Percentiles rank a stretch among this genome's conserved stretches.
Conservation (phyloP, 179 eudicot species). For the Kewa caespitosa region DNA sequence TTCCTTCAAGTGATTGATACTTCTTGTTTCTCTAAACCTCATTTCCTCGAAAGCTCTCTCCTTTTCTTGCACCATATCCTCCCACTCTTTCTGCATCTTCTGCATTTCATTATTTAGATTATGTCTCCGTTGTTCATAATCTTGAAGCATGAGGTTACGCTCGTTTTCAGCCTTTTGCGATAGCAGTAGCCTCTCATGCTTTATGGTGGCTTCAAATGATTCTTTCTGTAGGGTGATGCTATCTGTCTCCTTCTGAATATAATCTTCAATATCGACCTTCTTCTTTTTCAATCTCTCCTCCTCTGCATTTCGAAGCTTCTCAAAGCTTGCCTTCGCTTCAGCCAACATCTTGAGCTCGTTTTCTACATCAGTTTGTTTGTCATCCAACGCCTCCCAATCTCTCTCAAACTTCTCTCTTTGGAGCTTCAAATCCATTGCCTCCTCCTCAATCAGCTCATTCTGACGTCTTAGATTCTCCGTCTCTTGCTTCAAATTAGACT, state of each 20-base stretch:
- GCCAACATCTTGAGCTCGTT: constrained; percentile 43
- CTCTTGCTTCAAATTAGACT: constrained; percentile 61
- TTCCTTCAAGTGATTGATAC: constrained; percentile 48
- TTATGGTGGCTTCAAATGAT: constrained; percentile 67
- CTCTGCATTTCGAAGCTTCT: constrained; percentile 41
- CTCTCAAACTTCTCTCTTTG: constrained; percentile 76
- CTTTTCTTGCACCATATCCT: constrained; percentile 48
- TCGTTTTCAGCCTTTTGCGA: constrained; percentile 53
- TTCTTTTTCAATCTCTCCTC: constrained; percentile 61
- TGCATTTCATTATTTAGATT: constrained; percentile 55
- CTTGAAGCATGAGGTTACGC: constrained; percentile 46
- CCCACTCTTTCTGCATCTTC: constrained; percentile 55
- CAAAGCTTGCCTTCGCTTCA: constrained; percentile 50
- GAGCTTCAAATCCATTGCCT: constrained; percentile 61
- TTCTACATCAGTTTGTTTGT: constrained; percentile 47
- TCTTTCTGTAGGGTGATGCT: constrained; percentile 54
- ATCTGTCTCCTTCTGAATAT: constrained; percentile 48
- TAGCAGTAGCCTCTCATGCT: constrained; percentile 53
- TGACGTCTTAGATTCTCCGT: constrained; percentile 59
- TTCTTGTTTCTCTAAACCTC: constrained; percentile 38
- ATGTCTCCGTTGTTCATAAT: constrained; percentile 55
- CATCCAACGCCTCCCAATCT: constrained; percentile 91
- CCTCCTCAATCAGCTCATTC: constrained; percentile 58
- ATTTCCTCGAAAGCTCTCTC: constrained; percentile 63
- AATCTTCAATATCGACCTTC: constrained; percentile 45